Base-by-base conservation (phyloP, 768 basidiomycete genomes). In the Mycena amicta region DNA sequence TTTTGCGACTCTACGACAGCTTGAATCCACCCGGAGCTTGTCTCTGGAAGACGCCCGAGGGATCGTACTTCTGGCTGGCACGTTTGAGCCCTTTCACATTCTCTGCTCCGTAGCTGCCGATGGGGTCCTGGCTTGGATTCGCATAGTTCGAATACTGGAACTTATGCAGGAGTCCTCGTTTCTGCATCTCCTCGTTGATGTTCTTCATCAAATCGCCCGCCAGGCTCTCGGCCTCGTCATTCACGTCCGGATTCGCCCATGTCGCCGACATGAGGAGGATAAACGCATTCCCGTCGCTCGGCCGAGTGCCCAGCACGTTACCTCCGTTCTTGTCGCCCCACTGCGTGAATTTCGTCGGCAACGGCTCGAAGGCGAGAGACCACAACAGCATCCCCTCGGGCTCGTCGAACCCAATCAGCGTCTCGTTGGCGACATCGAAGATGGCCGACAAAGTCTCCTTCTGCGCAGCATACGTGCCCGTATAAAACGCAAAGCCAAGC, bases 81-180 rank as follows among this genome's bases (percentile, higher is more conserved):
- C 16, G 6, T 8, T 37, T 50, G 8, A 51, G 16, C 16, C 25
- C 20, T 6, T 50, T 4, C 6, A 51, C 26, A 39, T 50, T 51
- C 15, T 26, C 49, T 40, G 26, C 25, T 5, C 53, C 53, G 41
- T 28, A 56, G 28, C 50, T 52, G 6, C 28, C 15, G 18, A 52
- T 29, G 12, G 30, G 23, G 41, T 56, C 47, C 49, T 56, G 55
- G 29, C 39, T 45, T 18, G 47, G 25, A 30, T 37, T 16, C 8
- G 47, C 46, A 37, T 56, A 56, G 31, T 56, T 56, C 5, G 50
- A 22, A 27, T 56, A 56, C n/a, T 52, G 47, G 29, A 29, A 56
- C 13, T 11, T 4, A 51, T 20, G 23, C 26, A 20, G 13, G 12
- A 56, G 20, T 3, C 49, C 49, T 5, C 55, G 47, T n/a, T 22